Evolutionary conservation across 108 stramenopile species (phyloP).

Genomic region (Conticribra weissflogii): DNA sequence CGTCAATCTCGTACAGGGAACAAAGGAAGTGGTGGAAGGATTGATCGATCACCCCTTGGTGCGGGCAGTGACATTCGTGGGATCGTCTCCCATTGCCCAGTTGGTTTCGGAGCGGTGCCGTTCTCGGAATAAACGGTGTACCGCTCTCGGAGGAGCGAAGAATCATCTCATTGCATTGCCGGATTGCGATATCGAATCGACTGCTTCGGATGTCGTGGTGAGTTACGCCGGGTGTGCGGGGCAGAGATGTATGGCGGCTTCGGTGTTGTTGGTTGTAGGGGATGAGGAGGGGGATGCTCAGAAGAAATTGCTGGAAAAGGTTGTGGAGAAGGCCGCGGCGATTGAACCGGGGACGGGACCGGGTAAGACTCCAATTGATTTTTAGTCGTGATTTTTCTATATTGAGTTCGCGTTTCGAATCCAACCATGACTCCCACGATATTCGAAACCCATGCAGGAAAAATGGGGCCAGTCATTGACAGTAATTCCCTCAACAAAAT

Average conservation of each 20-base stretch:
- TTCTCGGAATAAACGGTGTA: slow-evolving; percentile 84
- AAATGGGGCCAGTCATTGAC: slow-evolving; percentile 95
- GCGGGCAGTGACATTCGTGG: slow-evolving; percentile 94
- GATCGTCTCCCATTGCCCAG: slow-evolving; percentile 87
- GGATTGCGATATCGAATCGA: slow-evolving; percentile 86
- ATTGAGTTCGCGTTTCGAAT: no score
- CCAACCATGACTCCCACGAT: no score
- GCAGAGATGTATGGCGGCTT: slow-evolving; percentile 95
- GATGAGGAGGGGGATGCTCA: slow-evolving; percentile 45
- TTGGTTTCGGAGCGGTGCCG: slow-evolving; percentile 78
- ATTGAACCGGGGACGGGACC: slow-evolving; percentile 81
- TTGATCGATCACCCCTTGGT: slow-evolving; percentile 74
- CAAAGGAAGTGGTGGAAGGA: slow-evolving; percentile 62
- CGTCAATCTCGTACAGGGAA: slow-evolving; percentile 81
- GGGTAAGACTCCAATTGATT: slow-evolving; percentile 11
- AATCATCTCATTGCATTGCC: slow-evolving; percentile 95
- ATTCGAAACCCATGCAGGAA: no score
- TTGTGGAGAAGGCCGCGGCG: slow-evolving; percentile 73
- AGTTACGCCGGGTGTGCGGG: slow-evolving; percentile 91
- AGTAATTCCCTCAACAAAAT: slow-evolving; percentile 76
- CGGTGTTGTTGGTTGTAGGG: slow-evolving; percentile 88
- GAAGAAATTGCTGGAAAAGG: slow-evolving; percentile 56
- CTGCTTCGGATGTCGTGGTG: slow-evolving; percentile 90
- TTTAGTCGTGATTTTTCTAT: neutral
- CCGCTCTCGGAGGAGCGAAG: slow-evolving; percentile 95